These are phyloP conservation scores for Nannochloris sp. DNA, from an alignment of 139 green algal genomes.

Conservation along the genomic window DNA sequence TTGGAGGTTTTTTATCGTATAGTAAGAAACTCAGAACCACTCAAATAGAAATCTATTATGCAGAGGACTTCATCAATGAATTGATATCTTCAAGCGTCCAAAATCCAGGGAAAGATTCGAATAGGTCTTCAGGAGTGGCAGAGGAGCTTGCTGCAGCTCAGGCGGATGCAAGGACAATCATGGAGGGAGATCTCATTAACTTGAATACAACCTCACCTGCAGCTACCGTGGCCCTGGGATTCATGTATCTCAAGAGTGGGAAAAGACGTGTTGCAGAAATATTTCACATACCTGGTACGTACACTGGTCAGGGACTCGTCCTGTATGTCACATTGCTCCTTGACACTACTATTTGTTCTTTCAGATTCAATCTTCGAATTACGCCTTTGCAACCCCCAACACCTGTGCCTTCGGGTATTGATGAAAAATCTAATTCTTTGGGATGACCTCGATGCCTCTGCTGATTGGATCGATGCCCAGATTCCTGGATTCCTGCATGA, in stretches of 20 bases:
- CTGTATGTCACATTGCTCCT: too few relatives aligned
- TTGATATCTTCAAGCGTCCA: background rate
- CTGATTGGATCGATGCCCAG: conserved; percentile 59
- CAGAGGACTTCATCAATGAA: background rate
- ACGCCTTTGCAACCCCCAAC: conserved; percentile 41
- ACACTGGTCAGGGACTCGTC: too few relatives aligned
- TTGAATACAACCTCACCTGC: conserved; percentile 74
- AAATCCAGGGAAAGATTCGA: background rate
- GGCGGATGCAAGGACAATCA: conserved; percentile 49
- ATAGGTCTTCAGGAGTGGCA: conserved; percentile 10
- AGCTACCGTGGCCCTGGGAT: conserved; percentile 74
- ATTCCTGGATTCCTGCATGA: conserved; percentile 33
- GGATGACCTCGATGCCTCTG: conserved; percentile 49
- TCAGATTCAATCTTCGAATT: conserved; percentile 4
- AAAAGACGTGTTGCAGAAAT: conserved; percentile 47
- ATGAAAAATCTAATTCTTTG: conserved; percentile 79
- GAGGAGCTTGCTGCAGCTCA: conserved; percentile 31
- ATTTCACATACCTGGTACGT: conserved; percentile 31
- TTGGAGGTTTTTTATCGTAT: too few relatives aligned
- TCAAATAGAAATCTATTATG: background rate
- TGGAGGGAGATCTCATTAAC: conserved; percentile 76
- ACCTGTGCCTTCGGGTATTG: conserved; percentile 78
- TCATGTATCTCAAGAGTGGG: conserved; percentile 86
- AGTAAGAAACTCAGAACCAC: too few relatives aligned
- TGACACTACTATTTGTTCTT: background rate